Base-by-base conservation (phyloP, 2,329 filamentous ascomycete species). In the Aspergillus tamarii region DNA sequence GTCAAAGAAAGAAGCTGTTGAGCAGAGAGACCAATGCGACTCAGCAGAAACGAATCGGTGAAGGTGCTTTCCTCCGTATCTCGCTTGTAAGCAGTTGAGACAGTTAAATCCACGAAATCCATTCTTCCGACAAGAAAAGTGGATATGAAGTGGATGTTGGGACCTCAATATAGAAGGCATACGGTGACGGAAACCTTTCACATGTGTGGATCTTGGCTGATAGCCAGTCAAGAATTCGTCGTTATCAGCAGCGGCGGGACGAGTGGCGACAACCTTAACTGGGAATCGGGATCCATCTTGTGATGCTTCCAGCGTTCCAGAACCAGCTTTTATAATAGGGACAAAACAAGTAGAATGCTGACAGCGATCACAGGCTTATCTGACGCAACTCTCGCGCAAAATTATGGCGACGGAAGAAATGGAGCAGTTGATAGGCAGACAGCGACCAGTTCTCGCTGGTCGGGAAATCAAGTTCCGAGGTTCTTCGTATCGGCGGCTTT, bases 381-480 rank as follows among this genome's bases (percentile, higher is more conserved):
- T n/a, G 34, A 53, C 32, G 50, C 32, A 34, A 53, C 16, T 52
- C n/a, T 30, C 23, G 45, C 36, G 32, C 45, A 36, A 36, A 30
- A 45, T 52, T 52, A 60, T 54, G 21, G 26, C 48, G 32, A 32
- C 52, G 32, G 52, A 39, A 36, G 32, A 55, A 39, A 16, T n/a
- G n/a, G 32, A 16, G 32, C 52, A 52, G 52, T 21, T 55, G 52
- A 55, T 55, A 39, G 52, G 52, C n/a, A 52, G 46, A 50, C 14
- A 50, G 45, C 23, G 12, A 46, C 43, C 9, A 54, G 32, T 36
- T 19, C 23, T 45, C 39, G 34, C 60, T 59, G 30, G 39, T 67
- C 70, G 70, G 67, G 59, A 65, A 64, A 57, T 54, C 54, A 66
- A 66, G 54, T 71, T 71, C 71, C 71, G 70, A 73, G 70, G 71